These are phyloP conservation scores for Chalaropsis thielavioides DNA, from an alignment of 2,329 filamentous ascomycete genomes.

Conservation along the genomic window DNA sequence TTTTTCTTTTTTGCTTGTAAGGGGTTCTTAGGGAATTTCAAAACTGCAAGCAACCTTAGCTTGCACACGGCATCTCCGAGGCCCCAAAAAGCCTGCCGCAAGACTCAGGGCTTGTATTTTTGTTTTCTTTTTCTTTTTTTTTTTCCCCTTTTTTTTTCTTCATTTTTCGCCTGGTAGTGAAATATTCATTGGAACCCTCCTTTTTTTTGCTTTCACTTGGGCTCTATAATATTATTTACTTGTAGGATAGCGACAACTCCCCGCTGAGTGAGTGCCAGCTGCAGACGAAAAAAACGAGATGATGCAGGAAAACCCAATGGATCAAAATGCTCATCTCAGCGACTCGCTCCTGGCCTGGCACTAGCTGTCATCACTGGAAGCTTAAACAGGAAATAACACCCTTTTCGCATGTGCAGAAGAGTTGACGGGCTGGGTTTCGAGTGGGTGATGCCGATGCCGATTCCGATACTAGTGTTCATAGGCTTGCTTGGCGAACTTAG, in stretches of 20 bases:
- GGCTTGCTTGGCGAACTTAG: slow-evolving; percentile 2
- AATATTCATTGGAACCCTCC: not conserved
- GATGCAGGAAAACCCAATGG: not conserved
- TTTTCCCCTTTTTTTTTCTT: not conserved
- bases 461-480: not conserved
- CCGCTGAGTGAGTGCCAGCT: too few relatives aligned
- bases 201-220: not conserved
- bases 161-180: not conserved
- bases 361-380: too few relatives aligned
- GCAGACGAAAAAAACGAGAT: too few relatives aligned
- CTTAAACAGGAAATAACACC: not conserved
- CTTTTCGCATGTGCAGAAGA: not conserved
- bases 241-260: too few relatives aligned
- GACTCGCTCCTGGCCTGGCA: too few relatives aligned
- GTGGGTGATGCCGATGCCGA: not conserved
- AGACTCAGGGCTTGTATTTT: not conserved
- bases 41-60: not conserved
- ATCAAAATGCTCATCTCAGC: not conserved
- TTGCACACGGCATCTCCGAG: slow-evolving; percentile 10
- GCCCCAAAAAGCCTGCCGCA: not conserved
- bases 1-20: not conserved
- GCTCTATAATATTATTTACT: not conserved
- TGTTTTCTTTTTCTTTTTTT: not conserved
- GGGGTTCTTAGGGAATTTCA: not conserved
- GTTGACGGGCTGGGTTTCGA: not conserved